Evolutionary conservation across 2,329 filamentous ascomycete species (phyloP).

Genomic region (Arthroderma sp.): DNA sequence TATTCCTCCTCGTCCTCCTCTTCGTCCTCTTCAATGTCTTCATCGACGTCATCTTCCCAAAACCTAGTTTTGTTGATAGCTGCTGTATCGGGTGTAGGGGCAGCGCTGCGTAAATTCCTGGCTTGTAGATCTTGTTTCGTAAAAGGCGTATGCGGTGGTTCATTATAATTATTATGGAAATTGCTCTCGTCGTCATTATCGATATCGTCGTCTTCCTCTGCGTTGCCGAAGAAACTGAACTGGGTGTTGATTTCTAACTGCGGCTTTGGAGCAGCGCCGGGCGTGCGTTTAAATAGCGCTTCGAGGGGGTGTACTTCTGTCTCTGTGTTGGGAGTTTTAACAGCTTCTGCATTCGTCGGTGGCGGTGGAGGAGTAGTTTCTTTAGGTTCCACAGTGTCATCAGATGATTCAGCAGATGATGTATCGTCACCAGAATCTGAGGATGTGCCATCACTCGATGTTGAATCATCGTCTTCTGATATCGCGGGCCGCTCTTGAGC

Average conservation of each 20-base stretch:
- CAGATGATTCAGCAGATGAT: too few species aligned
- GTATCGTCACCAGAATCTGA: too few species aligned
- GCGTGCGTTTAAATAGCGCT: conserved; percentile 71
- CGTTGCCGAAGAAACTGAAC: conserved; percentile 67
- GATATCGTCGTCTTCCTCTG: conserved; percentile 39
- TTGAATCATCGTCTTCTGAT: too few species aligned
- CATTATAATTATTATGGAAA: conserved; percentile 11
- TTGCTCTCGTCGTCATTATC: conserved; percentile 22
- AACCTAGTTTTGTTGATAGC: conserved; percentile 42
- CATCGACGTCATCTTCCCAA: conserved; percentile 14
- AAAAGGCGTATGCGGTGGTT: conserved; percentile 63
- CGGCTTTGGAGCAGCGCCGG: conserved; percentile 22
- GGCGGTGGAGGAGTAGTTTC: too few species aligned
- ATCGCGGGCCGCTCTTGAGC: too few species aligned
- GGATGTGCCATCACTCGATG: too few species aligned
- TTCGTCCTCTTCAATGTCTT: conserved; percentile 12
- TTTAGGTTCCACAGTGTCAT: too few species aligned
- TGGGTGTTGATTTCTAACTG: conserved; percentile 37
- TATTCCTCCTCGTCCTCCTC: conserved; percentile 14
- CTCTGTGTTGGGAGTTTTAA: background rate
- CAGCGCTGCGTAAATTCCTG: conserved; percentile 59
- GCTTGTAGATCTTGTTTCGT: conserved; percentile 64
- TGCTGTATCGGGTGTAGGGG: conserved; percentile 88
- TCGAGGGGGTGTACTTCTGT: conserved; percentile 68
- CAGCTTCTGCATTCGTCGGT: background rate